A percentile compares a stretch with the other conserved stretches of the same genome.
Evolutionary conservation across 164 flowering plant genomes (phyloP).

Genomic region (Aristolochia fimbriata): DNA sequence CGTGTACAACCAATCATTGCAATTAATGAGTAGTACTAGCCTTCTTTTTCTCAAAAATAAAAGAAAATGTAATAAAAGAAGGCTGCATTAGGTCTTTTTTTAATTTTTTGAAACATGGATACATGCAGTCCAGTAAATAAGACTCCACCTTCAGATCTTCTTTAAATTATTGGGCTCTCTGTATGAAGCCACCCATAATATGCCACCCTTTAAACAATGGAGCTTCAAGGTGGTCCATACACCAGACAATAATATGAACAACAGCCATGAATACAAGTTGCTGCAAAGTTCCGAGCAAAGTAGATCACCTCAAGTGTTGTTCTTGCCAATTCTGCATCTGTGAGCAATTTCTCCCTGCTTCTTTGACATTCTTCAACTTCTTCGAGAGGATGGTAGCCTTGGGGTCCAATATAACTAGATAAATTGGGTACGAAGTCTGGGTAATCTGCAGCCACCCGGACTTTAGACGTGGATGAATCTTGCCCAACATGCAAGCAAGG

Average conservation of each 20-base stretch:
- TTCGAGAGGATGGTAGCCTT: constrained; percentile 88
- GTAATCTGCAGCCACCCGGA: constrained; percentile 72
- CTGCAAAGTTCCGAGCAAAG: not conserved
- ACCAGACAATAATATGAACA: not conserved
- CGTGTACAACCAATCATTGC: no score
- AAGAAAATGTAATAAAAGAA: no score
- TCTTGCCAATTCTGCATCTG: constrained; percentile 70
- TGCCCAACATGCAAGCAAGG: constrained; percentile 30
- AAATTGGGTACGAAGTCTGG: constrained; percentile 75
- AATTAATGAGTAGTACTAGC: no score
- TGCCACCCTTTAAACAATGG: no score
- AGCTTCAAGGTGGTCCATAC: no score
- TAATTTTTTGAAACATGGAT: no score
- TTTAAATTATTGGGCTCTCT: no score
- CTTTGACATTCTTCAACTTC: constrained; percentile 43
- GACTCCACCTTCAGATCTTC: no score
- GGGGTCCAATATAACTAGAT: constrained; percentile 27
- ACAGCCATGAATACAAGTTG: not conserved
- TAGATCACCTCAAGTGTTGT: constrained; percentile 66
- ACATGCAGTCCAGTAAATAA: no score
- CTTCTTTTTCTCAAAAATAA: no score
- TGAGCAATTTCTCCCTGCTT: constrained; percentile 34
- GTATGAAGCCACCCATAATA: no score
- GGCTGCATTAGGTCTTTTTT: no score
- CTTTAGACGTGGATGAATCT: constrained; percentile 33